Evolutionary conservation across 768 basidiomycete species (phyloP).

Genomic region (Russula ochroleuca): DNA sequence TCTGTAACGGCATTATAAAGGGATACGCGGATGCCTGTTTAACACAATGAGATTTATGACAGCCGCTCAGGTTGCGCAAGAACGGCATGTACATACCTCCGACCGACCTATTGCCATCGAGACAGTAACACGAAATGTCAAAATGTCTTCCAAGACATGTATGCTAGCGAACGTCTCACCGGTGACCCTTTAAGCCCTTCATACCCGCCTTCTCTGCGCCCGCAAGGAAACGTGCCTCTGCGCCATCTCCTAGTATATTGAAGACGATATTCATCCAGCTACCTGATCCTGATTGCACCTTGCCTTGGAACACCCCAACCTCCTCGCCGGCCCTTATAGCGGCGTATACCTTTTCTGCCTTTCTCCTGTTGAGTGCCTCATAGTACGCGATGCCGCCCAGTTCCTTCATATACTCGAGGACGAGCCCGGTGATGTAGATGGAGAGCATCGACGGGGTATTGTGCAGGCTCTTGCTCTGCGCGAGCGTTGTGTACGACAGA

Average conservation of each 20-base stretch:
- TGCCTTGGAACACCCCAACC: slow-evolving; percentile 63
- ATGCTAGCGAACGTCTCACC: slow-evolving; percentile 45
- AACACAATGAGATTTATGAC: slow-evolving; percentile 6
- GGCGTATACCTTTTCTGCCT: slow-evolving; percentile 73
- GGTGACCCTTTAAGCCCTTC: slow-evolving; percentile 88
- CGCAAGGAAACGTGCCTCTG: slow-evolving; percentile 68
- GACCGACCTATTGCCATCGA: slow-evolving; percentile 22
- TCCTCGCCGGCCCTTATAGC: slow-evolving; percentile 66
- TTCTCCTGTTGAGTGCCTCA: slow-evolving; percentile 60
- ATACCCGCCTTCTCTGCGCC: slow-evolving; percentile 78
- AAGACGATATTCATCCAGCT: slow-evolving; percentile 99
- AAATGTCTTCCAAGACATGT: not conserved
- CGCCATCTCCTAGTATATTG: slow-evolving; percentile 65
- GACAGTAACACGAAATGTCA: slow-evolving; percentile 1
- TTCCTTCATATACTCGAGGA: slow-evolving; percentile 63
- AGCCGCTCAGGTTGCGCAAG: not conserved
- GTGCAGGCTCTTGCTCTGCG: slow-evolving; percentile 71
- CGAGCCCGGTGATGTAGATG: slow-evolving; percentile 86
- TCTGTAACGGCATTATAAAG: slow-evolving; percentile 87
- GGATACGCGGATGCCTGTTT: slow-evolving; percentile 69
- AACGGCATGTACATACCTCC: slow-evolving; percentile 21
- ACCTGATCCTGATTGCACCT: slow-evolving; percentile 68
- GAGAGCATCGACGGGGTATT: slow-evolving; percentile 93
- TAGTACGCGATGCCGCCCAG: slow-evolving; percentile 65
- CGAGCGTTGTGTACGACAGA: slow-evolving; percentile 78